phyloP scores from a whole-genome alignment of 495 filamentous ascomycete genomes.

The Trichoderma erinaceum region DNA sequence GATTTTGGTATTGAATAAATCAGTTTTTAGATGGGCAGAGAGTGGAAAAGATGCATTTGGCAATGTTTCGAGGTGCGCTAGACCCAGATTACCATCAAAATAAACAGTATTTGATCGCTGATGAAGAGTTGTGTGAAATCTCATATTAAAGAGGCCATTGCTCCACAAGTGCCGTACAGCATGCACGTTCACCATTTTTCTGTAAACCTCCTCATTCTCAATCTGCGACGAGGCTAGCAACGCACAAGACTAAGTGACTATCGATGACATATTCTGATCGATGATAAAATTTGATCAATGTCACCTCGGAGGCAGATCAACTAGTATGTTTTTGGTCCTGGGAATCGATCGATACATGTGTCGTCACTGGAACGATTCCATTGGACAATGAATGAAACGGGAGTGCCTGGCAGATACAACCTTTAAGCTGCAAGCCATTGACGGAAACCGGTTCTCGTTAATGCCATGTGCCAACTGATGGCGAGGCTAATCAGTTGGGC shows the following conservation, averaged over 20 bases:
- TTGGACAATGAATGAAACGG: not conserved
- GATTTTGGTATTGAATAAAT: not conserved
- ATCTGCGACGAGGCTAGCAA: not conserved
- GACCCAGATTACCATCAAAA: too few species aligned
- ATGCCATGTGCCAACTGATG: not conserved
- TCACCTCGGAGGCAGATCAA: too few species aligned
- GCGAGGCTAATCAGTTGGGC: not conserved
- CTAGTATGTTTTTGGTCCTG: too few species aligned
- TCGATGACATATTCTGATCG: not conserved
- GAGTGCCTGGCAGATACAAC: constrained; percentile 8
- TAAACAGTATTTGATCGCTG: too few species aligned
- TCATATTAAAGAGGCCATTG: not conserved
- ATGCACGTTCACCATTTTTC: not conserved
- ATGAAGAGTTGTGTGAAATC: too few species aligned
- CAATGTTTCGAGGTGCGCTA: too few species aligned
- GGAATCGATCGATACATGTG: not conserved
- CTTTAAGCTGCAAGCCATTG: not conserved
- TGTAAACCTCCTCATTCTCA: not conserved
- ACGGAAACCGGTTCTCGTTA: not conserved
- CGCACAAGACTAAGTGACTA: not conserved
- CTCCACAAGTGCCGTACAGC: not conserved
- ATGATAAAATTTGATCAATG: not conserved
- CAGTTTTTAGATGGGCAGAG: not conserved
- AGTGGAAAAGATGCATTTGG: too few species aligned
- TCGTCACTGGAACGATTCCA: not conserved